phyloP scores from a whole-genome alignment of 352 stramenopile genomes.

The Elongisporangium senticosum region DNA sequence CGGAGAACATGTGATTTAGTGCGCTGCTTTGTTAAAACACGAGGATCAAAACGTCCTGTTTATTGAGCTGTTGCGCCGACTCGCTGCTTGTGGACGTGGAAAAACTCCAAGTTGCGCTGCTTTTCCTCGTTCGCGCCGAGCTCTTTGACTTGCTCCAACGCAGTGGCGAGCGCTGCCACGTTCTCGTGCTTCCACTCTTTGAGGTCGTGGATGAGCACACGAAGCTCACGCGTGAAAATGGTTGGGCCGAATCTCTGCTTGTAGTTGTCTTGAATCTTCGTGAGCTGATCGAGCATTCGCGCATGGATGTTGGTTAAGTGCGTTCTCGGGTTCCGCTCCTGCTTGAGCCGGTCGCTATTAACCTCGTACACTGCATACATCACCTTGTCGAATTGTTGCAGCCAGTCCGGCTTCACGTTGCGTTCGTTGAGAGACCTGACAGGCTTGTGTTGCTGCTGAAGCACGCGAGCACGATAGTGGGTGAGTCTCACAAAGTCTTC shows the following conservation, averaged over 20 bases:
- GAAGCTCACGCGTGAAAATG: constrained; percentile 31
- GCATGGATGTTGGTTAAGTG: constrained; percentile 52
- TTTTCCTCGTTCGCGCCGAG: constrained; percentile 40
- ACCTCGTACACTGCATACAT: constrained; percentile 13
- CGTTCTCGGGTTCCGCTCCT: constrained; percentile 13
- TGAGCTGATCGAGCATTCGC: constrained; percentile 39
- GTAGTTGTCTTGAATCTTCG: constrained; percentile 31
- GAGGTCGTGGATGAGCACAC: constrained; percentile 16
- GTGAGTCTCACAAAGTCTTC: constrained; percentile 47
- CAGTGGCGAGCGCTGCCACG: constrained; percentile 20
- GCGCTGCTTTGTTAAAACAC: background rate
- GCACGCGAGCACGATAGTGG: constrained; percentile 53
- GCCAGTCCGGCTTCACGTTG: constrained; percentile 38
- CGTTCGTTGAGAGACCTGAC: constrained; percentile 13
- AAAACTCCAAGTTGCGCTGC: constrained; percentile 68
- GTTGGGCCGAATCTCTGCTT: constrained; percentile 28
- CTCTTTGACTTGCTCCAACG: constrained; percentile 16
- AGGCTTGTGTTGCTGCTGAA: constrained; percentile 22
- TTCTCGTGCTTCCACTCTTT: constrained; percentile 32
- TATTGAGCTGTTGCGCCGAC: background rate
- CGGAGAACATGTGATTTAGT: background rate
- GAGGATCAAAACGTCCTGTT: background rate
- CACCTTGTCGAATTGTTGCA: constrained; percentile 28
- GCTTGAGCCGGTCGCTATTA: constrained; percentile 5
- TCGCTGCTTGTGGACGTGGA: constrained; percentile 27